phyloP scores from a whole-genome alignment of 306 rosid species.

The Purshia tridentata region DNA sequence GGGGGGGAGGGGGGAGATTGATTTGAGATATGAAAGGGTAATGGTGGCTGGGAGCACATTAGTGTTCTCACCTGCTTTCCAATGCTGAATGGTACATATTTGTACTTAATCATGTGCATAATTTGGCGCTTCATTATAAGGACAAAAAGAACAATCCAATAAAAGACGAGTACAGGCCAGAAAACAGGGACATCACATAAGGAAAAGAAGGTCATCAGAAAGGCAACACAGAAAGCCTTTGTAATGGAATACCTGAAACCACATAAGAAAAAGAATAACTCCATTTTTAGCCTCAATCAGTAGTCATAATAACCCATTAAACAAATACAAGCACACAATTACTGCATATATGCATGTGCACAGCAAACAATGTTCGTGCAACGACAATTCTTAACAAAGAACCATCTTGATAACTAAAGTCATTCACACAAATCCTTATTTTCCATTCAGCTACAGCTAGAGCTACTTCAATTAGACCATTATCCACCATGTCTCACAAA shows the following conservation, averaged over 20 bases:
- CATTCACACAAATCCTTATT: background rate
- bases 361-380: background rate
- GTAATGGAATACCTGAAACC: conserved; percentile 65
- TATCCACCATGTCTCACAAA: background rate
- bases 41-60: conserved; percentile 5
- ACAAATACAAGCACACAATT: background rate
- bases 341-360: background rate
- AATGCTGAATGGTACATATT: conserved; percentile 57
- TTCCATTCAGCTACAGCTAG: background rate
- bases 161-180: conserved; percentile 68
- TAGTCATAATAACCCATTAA: background rate
- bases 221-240: conserved; percentile 60
- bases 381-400: background rate
- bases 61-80: conserved; percentile 58
- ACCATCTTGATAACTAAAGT: background rate
- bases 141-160: conserved; percentile 60
- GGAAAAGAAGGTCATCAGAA: conserved; percentile 63
- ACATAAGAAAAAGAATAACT: conserved; percentile 1
- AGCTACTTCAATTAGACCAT: background rate
- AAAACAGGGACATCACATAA: conserved; percentile 65
- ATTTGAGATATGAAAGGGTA: background rate
- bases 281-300: background rate
- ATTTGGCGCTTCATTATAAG: conserved; percentile 82
- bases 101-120: conserved; percentile 67
- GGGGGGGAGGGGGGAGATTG: background rate